A percentile compares a stretch with the other conserved stretches of the same genome.
These are phyloP conservation scores for Eruca vesicaria DNA, from an alignment of 441 rosid genomes.

Conservation along the genomic window DNA sequence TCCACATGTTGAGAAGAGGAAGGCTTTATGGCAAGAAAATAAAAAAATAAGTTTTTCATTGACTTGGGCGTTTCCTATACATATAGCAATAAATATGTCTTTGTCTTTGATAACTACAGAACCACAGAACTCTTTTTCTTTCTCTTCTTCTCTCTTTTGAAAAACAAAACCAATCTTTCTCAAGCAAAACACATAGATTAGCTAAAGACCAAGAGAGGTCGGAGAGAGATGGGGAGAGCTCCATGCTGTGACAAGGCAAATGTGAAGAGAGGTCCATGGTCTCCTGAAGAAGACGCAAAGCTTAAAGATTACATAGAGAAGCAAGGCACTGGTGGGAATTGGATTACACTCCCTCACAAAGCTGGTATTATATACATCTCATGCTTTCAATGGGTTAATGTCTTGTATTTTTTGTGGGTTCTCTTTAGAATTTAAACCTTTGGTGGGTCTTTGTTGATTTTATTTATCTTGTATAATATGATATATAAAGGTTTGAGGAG, in stretches of 20 bases:
- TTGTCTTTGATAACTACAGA: constrained; percentile 27
- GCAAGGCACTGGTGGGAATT: constrained; percentile 60
- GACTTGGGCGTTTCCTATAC: constrained; percentile 36
- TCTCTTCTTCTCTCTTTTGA: constrained; percentile 16
- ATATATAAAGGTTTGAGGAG: constrained; percentile 59
- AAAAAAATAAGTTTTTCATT: constrained; percentile 33
- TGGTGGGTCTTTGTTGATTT: constrained; percentile 5
- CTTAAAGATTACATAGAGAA: constrained; percentile 48
- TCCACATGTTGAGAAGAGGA: constrained; percentile 34
- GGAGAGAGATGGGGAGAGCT: constrained; percentile 64
- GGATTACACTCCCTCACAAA: constrained; percentile 73
- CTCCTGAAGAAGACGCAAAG: constrained; percentile 66
- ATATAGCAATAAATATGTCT: constrained; percentile 33
- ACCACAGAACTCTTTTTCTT: constrained; percentile 18
- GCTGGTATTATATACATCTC: constrained; percentile 48
- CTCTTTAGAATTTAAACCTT: not conserved
- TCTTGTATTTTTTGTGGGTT: not conserved
- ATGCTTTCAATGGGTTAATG: not conserved
- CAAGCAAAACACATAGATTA: constrained; percentile 9
- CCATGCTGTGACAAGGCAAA: constrained; percentile 71
- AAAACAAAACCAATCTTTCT: constrained; percentile 6
- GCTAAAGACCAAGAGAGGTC: not conserved
- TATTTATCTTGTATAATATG: not conserved
- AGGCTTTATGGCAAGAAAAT: constrained; percentile 19
- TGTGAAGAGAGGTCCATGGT: constrained; percentile 81